A percentile compares a stretch with the other conserved stretches of the same genome.
phyloP scores from a whole-genome alignment of 2,329 filamentous ascomycete species.

The Podosphaera fusca region DNA sequence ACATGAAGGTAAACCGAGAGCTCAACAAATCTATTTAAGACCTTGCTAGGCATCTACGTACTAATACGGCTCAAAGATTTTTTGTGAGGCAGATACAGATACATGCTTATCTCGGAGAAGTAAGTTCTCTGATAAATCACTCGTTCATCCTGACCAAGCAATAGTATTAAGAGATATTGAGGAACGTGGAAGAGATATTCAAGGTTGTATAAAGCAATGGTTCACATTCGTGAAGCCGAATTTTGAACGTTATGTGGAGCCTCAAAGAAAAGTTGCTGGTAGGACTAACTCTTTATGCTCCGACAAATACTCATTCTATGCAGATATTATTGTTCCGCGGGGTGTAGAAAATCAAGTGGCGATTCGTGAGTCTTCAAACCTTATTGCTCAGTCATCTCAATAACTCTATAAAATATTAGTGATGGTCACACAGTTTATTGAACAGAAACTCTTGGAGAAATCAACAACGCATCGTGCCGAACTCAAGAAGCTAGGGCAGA shows the following conservation, averaged over 20 bases:
- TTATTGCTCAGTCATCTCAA: background rate
- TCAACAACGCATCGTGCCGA: slow-evolving; percentile 63
- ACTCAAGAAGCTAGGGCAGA: slow-evolving; percentile 50
- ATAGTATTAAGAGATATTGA: slow-evolving; percentile 57
- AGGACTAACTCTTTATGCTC: slow-evolving; percentile 10
- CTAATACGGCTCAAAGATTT: slow-evolving; percentile 36
- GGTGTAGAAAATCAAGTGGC: slow-evolving; percentile 89
- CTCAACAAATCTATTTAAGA: background rate
- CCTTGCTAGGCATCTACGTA: slow-evolving; percentile 1
- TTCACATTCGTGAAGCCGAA: slow-evolving; percentile 92
- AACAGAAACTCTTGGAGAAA: slow-evolving; percentile 68
- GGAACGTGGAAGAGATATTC: slow-evolving; percentile 73
- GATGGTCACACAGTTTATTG: slow-evolving; percentile 87
- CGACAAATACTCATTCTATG: background rate
- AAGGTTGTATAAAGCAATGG: slow-evolving; percentile 97
- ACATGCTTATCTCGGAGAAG: slow-evolving; percentile 75
- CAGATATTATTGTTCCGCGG: slow-evolving; percentile 80
- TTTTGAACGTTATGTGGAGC: slow-evolving; percentile 81
- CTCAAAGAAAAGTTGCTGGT: slow-evolving; percentile 70
- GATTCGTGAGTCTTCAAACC: slow-evolving; percentile 32
- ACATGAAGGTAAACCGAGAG: slow-evolving; percentile 46
- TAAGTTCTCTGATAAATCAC: slow-evolving; percentile 21
- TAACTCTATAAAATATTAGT: slow-evolving; percentile 21
- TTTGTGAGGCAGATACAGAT: slow-evolving; percentile 88
- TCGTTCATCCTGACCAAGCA: background rate